Evolutionary conservation across 805 yeast species (phyloP).

Genomic region (Candida tallmaniae): DNA sequence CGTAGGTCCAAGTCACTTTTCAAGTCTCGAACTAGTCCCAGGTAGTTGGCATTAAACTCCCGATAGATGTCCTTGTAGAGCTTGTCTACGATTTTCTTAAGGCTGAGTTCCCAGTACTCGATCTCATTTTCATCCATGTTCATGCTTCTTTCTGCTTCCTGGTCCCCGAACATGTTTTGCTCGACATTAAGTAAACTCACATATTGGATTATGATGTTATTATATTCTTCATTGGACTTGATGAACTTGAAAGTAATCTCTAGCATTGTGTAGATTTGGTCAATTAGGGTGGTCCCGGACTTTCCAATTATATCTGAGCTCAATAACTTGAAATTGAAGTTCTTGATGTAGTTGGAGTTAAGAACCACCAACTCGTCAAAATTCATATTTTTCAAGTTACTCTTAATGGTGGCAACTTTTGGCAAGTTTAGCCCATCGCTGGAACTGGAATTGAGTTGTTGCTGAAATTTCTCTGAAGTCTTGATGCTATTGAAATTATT

Average conservation of each 20-base stretch:
- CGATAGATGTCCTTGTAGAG: conserved; percentile 36
- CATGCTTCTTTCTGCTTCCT: conserved; percentile 17
- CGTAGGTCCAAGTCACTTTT: conserved; percentile 48
- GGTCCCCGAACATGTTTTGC: conserved; percentile 9
- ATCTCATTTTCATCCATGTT: too few relatives aligned
- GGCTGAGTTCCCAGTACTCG: conserved; percentile 18
- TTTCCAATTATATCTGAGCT: conserved; percentile 28
- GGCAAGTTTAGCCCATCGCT: conserved; percentile 8
- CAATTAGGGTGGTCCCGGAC: conserved; percentile 25
- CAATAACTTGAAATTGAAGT: conserved; percentile 28
- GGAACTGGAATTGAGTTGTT: conserved; percentile 3
- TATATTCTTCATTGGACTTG: conserved; percentile 32
- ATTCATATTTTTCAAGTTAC: conserved; percentile 6
- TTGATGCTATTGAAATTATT: conserved; percentile 1
- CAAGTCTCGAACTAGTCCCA: conserved; percentile 47
- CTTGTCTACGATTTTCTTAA: conserved; percentile 36
- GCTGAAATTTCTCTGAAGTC: conserved; percentile 6
- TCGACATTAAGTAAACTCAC: conserved; percentile 25
- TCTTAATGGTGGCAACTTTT: not conserved
- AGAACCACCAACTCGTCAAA: conserved; percentile 45
- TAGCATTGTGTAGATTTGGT: conserved; percentile 28
- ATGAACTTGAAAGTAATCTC: conserved; percentile 30
- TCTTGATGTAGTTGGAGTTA: conserved; percentile 27
- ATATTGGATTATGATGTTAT: conserved; percentile 23
- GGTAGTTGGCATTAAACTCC: conserved; percentile 40